Percentiles rank a stretch among this genome's conserved stretches.
phyloP scores from a whole-genome alignment of 1,284 basidiomycete genomes.

The Porodaedalea pini region DNA sequence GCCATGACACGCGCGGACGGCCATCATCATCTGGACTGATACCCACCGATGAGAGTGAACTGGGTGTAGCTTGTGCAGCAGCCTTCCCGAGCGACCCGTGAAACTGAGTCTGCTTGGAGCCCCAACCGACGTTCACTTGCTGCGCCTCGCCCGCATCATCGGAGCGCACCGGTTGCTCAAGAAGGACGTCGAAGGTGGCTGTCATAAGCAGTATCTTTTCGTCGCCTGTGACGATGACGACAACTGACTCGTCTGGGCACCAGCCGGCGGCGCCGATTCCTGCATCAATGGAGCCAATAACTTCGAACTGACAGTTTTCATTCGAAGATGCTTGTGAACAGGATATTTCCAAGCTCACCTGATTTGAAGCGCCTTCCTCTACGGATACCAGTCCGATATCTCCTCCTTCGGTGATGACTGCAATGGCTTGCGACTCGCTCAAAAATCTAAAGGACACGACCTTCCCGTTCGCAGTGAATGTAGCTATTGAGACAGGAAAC shows the following conservation, averaged over 20 bases:
- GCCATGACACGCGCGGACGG: constrained; percentile 81
- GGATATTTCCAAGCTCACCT: background rate
- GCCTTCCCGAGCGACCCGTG: constrained; percentile 93
- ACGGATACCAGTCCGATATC: constrained; percentile 16
- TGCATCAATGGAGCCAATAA: constrained; percentile 51
- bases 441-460: constrained; percentile 16
- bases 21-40: constrained; percentile 71
- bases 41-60: constrained; percentile 38
- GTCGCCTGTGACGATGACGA: constrained; percentile 53
- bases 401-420: constrained; percentile 13
- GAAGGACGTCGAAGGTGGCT: constrained; percentile 82
- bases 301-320: constrained; percentile 32
- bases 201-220: constrained; percentile 88
- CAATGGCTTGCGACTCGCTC: constrained; percentile 16
- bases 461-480: constrained; percentile 5
- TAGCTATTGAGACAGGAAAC: constrained; percentile 1
- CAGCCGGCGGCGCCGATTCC: constrained; percentile 54
- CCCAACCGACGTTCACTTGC: constrained; percentile 97
- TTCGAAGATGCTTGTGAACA: background rate
- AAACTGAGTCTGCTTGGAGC: constrained; percentile 95
- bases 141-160: constrained; percentile 86
- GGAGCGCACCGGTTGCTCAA: constrained; percentile 71
- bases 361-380: background rate
- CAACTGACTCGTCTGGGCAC: constrained; percentile 58
- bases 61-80: constrained; percentile 60